A percentile compares a stretch with the other conserved stretches of the same genome.
Evolutionary conservation across 176 grass and related monocot species (phyloP).

Genomic region (Ampelocalamus luodianensis): DNA sequence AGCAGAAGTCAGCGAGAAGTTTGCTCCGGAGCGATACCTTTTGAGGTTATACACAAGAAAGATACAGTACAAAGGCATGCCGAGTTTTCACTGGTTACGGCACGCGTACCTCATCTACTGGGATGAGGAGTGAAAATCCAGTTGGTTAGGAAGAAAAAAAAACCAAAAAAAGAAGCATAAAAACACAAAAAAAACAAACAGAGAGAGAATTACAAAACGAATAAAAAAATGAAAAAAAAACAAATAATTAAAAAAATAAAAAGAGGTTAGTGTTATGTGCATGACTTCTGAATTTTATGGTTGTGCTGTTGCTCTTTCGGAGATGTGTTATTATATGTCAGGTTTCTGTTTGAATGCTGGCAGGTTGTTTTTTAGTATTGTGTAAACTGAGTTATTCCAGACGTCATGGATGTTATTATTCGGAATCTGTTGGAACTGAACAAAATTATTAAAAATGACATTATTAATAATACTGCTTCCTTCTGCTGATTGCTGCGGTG

Average conservation of each 20-base stretch:
- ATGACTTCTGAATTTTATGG: background rate
- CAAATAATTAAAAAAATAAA: conserved; percentile 20
- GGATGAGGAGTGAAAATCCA: conserved; percentile 29
- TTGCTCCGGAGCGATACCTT: conserved; percentile 70
- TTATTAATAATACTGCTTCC: background rate
- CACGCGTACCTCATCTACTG: background rate
- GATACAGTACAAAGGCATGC: conserved; percentile 19
- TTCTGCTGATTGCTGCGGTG: background rate
- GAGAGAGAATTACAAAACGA: conserved; percentile 28
- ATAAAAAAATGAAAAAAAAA: conserved; percentile 29
- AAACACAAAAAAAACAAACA: conserved; percentile 30
- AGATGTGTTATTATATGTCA: too few relatives aligned
- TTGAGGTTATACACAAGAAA: conserved; percentile 44
- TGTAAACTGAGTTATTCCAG: conserved; percentile 35
- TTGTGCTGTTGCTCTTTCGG: conserved; percentile 15
- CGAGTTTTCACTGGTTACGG: conserved; percentile 57
- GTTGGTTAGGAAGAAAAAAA: background rate
- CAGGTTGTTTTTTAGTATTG: background rate
- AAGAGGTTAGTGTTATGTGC: conserved; percentile 28
- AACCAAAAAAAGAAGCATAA: background rate
- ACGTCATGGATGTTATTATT: background rate
- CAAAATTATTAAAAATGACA: conserved; percentile 36
- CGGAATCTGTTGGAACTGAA: background rate
- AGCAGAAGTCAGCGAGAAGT: conserved; percentile 49
- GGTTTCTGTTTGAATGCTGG: conserved; percentile 11